Percentiles rank a stretch among this genome's conserved stretches.
phyloP scores from a whole-genome alignment of 805 yeast species.

The Monosporozyma solicola region DNA sequence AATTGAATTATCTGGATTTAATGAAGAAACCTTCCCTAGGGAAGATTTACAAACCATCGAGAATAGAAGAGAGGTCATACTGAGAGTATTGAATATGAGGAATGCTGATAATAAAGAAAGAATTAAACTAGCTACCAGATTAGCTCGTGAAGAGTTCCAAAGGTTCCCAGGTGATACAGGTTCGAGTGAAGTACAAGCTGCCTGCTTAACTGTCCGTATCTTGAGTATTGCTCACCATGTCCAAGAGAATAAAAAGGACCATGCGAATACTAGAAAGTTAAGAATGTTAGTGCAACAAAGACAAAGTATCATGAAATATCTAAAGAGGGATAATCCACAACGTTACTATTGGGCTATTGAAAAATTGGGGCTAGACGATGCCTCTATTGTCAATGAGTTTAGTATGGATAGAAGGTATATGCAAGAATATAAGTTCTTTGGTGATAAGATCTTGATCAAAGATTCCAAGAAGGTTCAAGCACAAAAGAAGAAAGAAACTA shows the following conservation, averaged over 20 bases:
- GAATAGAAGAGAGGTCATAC: conserved; percentile 55
- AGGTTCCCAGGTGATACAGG: conserved; percentile 88
- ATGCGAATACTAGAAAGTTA: conserved; percentile 55
- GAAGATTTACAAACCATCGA: conserved; percentile 36
- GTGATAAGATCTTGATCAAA: conserved; percentile 54
- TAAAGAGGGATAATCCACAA: conserved; percentile 72
- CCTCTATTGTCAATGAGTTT: conserved; percentile 69
- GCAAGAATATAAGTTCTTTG: conserved; percentile 72
- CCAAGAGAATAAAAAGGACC: conserved; percentile 62
- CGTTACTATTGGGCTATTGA: conserved; percentile 79
- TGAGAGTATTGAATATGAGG: conserved; percentile 63
- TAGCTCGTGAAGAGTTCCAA: conserved; percentile 74
- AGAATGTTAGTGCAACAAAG: conserved; percentile 85
- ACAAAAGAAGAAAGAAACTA: conserved; percentile 38
- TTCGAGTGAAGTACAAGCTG: conserved; percentile 94
- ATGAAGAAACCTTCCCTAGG: conserved; percentile 14
- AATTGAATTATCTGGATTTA: conserved; percentile 18
- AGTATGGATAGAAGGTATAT: conserved; percentile 67
- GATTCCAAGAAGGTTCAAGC: conserved; percentile 42
- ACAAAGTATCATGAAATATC: conserved; percentile 71
- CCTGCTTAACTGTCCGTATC: conserved; percentile 73
- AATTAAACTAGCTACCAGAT: conserved; percentile 45
- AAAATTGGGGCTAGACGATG: conserved; percentile 81
- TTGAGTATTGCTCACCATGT: conserved; percentile 70
- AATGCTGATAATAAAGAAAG: conserved; percentile 57